A percentile compares a stretch with the other conserved stretches of the same genome.
Conservation (phyloP, 1,284 basidiomycete genomes). For the Schizopora paradoxa region DNA sequence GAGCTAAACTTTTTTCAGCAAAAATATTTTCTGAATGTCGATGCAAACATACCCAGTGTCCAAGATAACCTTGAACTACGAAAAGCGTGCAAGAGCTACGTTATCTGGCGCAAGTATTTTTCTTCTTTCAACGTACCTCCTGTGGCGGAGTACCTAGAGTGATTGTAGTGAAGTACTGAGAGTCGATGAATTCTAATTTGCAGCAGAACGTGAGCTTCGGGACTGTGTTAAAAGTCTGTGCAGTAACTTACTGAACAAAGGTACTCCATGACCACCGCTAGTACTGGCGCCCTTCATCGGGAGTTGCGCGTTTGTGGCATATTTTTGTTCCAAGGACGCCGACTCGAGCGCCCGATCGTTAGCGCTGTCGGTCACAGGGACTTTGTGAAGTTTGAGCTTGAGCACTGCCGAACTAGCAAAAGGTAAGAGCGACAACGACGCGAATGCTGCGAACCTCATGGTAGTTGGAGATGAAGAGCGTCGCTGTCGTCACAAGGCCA, state of each 20-base stretch:
- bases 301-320: constrained; percentile 58
- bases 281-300: constrained; percentile 69
- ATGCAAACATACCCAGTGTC: constrained; percentile 59
- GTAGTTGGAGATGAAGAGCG: constrained; percentile 36
- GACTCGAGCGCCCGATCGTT: constrained; percentile 73
- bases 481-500: too few relatives aligned
- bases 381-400: constrained; percentile 84
- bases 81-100: constrained; percentile 13
- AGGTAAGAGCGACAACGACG: constrained; percentile 59
- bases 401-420: constrained; percentile 69
- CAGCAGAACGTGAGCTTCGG: constrained; percentile 21
- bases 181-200: constrained; percentile 95
- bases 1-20: constrained; percentile 43
- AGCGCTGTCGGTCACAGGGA: constrained; percentile 51
- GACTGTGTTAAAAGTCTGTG: not conserved
- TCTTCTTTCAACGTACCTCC: constrained; percentile 38
- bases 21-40: not conserved
- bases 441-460: constrained; percentile 65
- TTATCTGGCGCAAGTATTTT: constrained; percentile 1
- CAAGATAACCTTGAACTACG: constrained; percentile 78
- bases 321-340: constrained; percentile 85
- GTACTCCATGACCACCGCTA: constrained; percentile 80
- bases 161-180: constrained; percentile 95
- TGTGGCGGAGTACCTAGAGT: constrained; percentile 79
- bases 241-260: constrained; percentile 76